Evolutionary conservation across 1,139 yeast genomes (phyloP), one percentile per base, ranked within the genome.

Genomic region (Hanseniaspora uvarum): DNA sequence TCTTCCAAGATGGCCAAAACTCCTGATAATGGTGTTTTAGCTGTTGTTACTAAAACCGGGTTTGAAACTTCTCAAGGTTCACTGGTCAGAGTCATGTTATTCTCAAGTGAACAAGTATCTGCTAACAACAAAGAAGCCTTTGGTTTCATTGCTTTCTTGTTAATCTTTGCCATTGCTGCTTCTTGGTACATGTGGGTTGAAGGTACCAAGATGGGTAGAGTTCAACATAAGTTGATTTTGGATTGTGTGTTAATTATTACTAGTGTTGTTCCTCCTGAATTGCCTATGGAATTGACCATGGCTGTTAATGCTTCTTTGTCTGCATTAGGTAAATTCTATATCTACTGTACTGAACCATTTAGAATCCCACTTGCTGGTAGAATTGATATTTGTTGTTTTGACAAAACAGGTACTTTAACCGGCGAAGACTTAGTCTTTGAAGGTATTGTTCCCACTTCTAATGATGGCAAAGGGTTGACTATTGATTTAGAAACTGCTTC

Each of bases 171-270:
- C 58, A 78, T 94, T 67, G 87, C 88, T 63, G 98, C 99, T 39
- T 83, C 95, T 36, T 86, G 96, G 88, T 94, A 92, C 66, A 98
- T 92, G 54, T 92, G 99, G 99, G 84, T 84, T 57, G 96, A 92
- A 71, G 98, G 99, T 70, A 84, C 95, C 39, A 82, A 77, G 68
- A 83, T 86, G 86, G 97, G 96, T 63, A 84, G 98, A 72, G 80
- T 86, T 63, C 95, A 92, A 69, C 86, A 95, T 55, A 92, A 92
- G 71, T 79, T 92, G 66, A 83, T 92, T 61, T 77, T 92, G 66
- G 97, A 92, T 70, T 94, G 98, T 81, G 85, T 92, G 60, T 79
- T 92, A 66, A 94, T 92, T 63, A 79, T 92, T 62, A 92, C 99
- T 21, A 89, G 97, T 49, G 99, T 92, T 61, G 99, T 92, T 45